Base-by-base conservation (phyloP, 192 early-diverging fungal species). In the Coemansia sp. region DNA sequence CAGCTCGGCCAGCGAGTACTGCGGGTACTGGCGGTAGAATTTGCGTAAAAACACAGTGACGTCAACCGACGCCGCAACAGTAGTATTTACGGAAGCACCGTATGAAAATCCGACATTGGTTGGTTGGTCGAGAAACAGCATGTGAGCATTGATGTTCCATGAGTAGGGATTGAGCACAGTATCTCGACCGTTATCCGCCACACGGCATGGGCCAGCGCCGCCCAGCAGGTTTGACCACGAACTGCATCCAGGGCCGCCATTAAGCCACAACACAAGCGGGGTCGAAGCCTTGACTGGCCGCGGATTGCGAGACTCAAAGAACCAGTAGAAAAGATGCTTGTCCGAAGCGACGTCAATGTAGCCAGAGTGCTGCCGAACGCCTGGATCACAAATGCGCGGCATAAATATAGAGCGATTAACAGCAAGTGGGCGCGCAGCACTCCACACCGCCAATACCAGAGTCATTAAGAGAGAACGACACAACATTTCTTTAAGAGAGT, bases 321-420 rank as follows among this genome's bases (percentile, higher is more conserved):
- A 98, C 92, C 93, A 95, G 75, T 90, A 95, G 85, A 93, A 95
- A 73, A 94, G 92, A 70, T 95, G 92, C 73, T 92, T 90, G 46
- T 90, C 86, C 0, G 62, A 70, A 18, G 80, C 87, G 4, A 74
- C 72, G 34, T 92, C 90, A 4, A 94, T 74, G 67, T 92, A 92
- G n/a, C 91, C 92, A 62, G 88, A 90, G 81, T 90, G 88, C 87
- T 97, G 97, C 75, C 91, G 90, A 52, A 95, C 97, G 57, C 83
- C 79, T 31, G 89, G 80, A 69, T 98, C 95, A 75, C 97, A 99
- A n/a, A 99, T 80, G 20, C 74, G 57, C 27, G 88, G 87, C 58
- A 77, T 71, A 65, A 20, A 24, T 16, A 53, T 3, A 40, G 62
- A 24, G 18, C 57, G 8, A 22, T 8, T 22, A 50, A 20, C 8